Conservation (phyloP, 192 early-diverging fungal species). For the Umbelopsis ramanniana region DNA sequence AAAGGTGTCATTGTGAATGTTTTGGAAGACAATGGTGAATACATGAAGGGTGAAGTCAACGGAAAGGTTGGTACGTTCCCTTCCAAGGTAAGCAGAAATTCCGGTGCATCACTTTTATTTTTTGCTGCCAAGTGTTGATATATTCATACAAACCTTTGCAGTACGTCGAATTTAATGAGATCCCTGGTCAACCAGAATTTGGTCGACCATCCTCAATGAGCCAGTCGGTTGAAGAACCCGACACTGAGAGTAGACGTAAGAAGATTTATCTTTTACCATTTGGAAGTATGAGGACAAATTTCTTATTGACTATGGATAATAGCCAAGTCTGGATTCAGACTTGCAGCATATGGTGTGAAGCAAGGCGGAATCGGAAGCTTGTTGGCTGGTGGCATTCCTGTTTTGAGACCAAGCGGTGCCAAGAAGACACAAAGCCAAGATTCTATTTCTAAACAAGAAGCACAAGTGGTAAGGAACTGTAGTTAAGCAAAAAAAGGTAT, state of each 20-base stretch:
- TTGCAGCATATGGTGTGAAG: constrained; percentile 78
- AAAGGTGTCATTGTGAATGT: constrained; percentile 71
- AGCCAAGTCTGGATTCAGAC: constrained; percentile 50
- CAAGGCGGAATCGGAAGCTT: constrained; percentile 77
- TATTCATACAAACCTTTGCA: not conserved
- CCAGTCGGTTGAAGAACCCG: not conserved
- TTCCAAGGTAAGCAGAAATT: constrained; percentile 46
- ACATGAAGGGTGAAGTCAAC: constrained; percentile 71
- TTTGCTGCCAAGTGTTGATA: not conserved
- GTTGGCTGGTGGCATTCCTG: constrained; percentile 71
- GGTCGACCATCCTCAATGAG: not conserved
- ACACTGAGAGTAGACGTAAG: constrained; percentile 20
- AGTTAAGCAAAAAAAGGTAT: not conserved
- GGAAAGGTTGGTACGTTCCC: constrained; percentile 74
- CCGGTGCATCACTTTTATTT: not conserved
- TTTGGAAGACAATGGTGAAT: constrained; percentile 60
- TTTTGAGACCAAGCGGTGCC: constrained; percentile 35
- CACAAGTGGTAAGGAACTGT: not conserved
- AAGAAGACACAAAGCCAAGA: constrained; percentile 13
- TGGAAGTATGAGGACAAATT: not conserved
- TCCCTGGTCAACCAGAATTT: constrained; percentile 6
- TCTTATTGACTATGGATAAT: not conserved
- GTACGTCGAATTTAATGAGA: constrained; percentile 14
- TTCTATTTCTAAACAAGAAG: not conserved
- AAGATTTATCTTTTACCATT: not conserved